Evolutionary conservation across 768 basidiomycete species (phyloP).

Genomic region (Neoboletus magnificus): DNA sequence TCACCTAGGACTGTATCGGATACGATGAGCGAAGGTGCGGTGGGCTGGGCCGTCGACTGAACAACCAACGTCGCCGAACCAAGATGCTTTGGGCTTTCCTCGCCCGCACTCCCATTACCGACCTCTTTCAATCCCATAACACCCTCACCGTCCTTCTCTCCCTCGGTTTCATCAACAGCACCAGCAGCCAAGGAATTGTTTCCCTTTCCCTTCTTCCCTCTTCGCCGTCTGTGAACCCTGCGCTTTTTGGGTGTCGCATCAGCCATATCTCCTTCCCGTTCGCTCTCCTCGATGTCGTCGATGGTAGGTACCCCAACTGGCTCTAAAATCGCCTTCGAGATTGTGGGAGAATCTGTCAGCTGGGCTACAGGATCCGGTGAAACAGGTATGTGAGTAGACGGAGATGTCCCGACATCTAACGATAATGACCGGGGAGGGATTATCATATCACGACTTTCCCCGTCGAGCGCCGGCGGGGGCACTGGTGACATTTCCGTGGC

Average conservation of each 20-base stretch:
- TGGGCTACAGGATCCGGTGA: not conserved
- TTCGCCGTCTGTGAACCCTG: constrained; percentile 37
- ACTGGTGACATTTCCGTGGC: not conserved
- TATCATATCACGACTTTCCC: not conserved
- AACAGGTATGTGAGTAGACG: not conserved
- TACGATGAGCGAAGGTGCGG: constrained; percentile 56
- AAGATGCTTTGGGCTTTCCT: constrained; percentile 13
- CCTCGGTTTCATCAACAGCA: constrained; percentile 22
- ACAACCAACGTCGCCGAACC: constrained; percentile 22
- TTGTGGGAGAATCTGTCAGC: constrained; percentile 1
- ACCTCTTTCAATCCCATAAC: constrained; percentile 35
- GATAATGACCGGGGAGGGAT: not conserved
- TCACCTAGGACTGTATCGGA: constrained; percentile 74
- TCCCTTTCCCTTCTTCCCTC: constrained; percentile 55
- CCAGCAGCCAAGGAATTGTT: constrained; percentile 8
- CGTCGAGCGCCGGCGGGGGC: not conserved
- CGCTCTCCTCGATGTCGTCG: constrained; percentile 56
- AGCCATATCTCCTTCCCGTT: constrained; percentile 45
- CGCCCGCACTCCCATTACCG: constrained; percentile 22
- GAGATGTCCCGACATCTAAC: not conserved
- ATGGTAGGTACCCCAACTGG: constrained; percentile 2
- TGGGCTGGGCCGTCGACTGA: constrained; percentile 17
- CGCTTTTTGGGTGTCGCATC: constrained; percentile 44
- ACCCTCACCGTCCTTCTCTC: constrained; percentile 25
- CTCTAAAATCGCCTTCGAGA: constrained; percentile 10